Evolutionary conservation across 805 yeast species (phyloP), one percentile per base, ranked within the genome.

Genomic region (Myxozyma nipponensis): DNA sequence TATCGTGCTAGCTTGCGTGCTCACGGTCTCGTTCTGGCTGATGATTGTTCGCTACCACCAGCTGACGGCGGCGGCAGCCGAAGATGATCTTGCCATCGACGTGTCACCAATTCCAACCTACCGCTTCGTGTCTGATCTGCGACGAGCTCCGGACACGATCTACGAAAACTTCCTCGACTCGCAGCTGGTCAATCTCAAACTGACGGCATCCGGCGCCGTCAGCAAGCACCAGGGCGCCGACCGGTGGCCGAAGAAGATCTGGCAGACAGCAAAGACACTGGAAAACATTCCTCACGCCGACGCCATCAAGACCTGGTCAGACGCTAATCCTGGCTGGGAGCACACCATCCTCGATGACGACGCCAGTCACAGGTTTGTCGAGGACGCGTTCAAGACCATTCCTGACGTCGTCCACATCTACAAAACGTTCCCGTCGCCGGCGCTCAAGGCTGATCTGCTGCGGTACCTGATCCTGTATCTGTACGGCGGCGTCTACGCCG

Each of bases 401-500:
- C 60, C 60, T 3, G 60, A 56, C 24, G 36, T 56, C 21, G 49
- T 55, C 7, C 45, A 40, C 2, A 2, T 49, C 3, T 56, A 56
- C 45, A 19, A 28, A 22, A 30, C 57, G 3, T 39, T 52, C 17
- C 48, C 60, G 15, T 32, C 39, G 10, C 44, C 51, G 9, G 57
- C 37, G n/a, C 32, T 55, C n/a, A 52, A 43, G 36, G 54, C 58
- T 22, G 59, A 56, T 17, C 47, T 56, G 13, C 32, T 56, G 35
- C 40, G 60, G 17, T 56, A 56, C 45, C 49, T 56, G 17, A n/a
- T 56, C 15, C 42, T 56, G 26, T 56, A 56, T 36, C 21, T 56
- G 25, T 42, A 49, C 28, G 60, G 60, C 28, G 60, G 59, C 26
- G 57, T 56, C 13, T 56, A 56, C 36, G 54, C 60, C 26, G 60